These are phyloP conservation scores for Excoecaria agallocha DNA, from an alignment of 345 rosid genomes.

Conservation along the genomic window DNA sequence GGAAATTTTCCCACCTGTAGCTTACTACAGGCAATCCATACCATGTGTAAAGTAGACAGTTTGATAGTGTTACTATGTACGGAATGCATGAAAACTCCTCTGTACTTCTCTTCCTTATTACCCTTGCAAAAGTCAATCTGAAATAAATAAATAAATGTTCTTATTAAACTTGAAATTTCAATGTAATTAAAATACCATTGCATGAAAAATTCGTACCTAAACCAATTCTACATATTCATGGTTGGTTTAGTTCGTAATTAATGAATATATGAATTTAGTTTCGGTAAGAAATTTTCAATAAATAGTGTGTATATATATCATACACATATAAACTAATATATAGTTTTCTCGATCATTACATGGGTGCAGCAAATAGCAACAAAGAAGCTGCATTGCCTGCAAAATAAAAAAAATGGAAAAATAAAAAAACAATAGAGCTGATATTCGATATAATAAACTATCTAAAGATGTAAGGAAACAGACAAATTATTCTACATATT, in stretches of 20 bases:
- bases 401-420: slow-evolving; percentile 10
- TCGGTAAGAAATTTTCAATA: background rate
- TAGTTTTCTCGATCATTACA: slow-evolving; percentile 37
- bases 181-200: too few species aligned
- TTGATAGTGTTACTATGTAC: slow-evolving; percentile 55
- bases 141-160: slow-evolving; percentile 2
- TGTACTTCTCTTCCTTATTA: slow-evolving; percentile 64
- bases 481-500: background rate
- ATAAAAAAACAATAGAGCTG: background rate
- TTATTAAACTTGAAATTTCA: background rate
- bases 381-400: slow-evolving; percentile 86
- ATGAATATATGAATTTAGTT: too few species aligned
- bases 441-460: background rate
- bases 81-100: slow-evolving; percentile 82
- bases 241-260: too few species aligned
- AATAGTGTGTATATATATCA: background rate
- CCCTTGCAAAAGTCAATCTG: slow-evolving; percentile 74
- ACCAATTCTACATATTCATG: too few species aligned
- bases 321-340: too few species aligned
- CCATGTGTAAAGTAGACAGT: slow-evolving; percentile 79
- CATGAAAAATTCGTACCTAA: too few species aligned
- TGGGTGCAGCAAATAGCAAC: slow-evolving; percentile 65
- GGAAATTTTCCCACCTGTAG: slow-evolving; percentile 75
- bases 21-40: slow-evolving; percentile 85
- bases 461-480: background rate